Percentiles rank a stretch among this genome's conserved stretches.
Evolutionary conservation across 2,329 filamentous ascomycete genomes (phyloP).

Genomic region (Didymella pomorum): DNA sequence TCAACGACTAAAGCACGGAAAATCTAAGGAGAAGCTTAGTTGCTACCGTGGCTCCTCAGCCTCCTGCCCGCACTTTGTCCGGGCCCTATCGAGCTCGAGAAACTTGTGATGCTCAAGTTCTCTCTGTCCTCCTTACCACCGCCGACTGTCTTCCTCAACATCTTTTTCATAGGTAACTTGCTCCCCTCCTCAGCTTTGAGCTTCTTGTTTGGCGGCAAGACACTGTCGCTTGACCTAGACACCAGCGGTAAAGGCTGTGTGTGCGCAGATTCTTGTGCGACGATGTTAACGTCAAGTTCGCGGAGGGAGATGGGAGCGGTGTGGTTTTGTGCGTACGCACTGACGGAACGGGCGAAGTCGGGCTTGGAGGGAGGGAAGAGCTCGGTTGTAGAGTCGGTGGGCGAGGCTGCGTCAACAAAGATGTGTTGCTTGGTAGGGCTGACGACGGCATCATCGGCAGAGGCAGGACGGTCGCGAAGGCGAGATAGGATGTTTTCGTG

Average conservation of each 20-base stretch:
- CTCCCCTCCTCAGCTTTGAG: conserved; percentile 49
- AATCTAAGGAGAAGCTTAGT: background rate
- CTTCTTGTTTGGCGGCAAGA: conserved; percentile 54
- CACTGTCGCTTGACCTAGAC: conserved; percentile 41
- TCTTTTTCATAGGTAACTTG: conserved; percentile 56
- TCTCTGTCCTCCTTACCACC: conserved; percentile 50
- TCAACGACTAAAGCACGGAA: background rate
- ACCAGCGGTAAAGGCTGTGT: conserved; percentile 44
- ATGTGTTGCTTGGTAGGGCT: conserved; percentile 61
- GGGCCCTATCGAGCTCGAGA: conserved; percentile 52
- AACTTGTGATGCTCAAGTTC: conserved; percentile 52
- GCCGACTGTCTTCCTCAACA: conserved; percentile 54
- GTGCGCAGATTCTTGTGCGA: conserved; percentile 44
- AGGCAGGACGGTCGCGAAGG: conserved; percentile 48
- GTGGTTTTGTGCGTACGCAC: conserved; percentile 28
- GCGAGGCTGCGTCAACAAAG: conserved; percentile 60
- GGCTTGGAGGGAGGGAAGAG: conserved; percentile 39
- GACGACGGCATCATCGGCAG: conserved; percentile 39
- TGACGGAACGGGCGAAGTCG: conserved; percentile 38
- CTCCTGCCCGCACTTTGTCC: conserved; percentile 47
- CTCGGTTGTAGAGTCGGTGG: conserved; percentile 40
- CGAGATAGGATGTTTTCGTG: conserved; percentile 66
- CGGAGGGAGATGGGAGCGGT: conserved; percentile 50
- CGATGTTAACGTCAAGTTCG: conserved; percentile 59
- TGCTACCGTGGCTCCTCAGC: conserved; percentile 51